phyloP scores from a whole-genome alignment of 208 protist genomes.

The Crithidia acanthocephali region DNA sequence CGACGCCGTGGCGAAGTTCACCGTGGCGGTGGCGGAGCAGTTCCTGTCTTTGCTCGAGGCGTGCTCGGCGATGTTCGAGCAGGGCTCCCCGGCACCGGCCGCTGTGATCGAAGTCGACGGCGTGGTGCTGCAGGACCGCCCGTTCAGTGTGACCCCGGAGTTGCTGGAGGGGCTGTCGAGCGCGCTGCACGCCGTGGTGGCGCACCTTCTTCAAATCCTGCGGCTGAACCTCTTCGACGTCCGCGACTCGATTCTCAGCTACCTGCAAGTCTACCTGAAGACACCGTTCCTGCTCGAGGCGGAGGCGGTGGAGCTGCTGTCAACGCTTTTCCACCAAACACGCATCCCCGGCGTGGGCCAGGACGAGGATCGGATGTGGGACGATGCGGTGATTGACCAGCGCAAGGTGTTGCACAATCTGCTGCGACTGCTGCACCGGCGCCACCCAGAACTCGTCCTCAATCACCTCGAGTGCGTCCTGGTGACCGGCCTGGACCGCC shows the following conservation, averaged over 20 bases:
- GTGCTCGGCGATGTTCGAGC: constrained; percentile 18
- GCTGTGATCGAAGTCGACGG: constrained; percentile 24
- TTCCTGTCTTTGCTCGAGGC: constrained; percentile 63
- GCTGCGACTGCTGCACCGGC: constrained; percentile 63
- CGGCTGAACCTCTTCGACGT: constrained; percentile 46
- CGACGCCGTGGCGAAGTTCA: constrained; percentile 52
- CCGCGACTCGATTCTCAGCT: constrained; percentile 43
- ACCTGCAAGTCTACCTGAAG: constrained; percentile 71
- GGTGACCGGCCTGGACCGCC: constrained; percentile 13
- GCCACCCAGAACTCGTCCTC: constrained; percentile 49
- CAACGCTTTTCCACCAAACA: constrained; percentile 53
- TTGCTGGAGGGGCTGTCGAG: constrained; percentile 34
- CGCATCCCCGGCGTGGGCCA: constrained; percentile 42
- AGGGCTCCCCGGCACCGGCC: constrained; percentile 3
- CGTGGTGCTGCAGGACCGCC: constrained; percentile 33
- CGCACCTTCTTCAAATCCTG: constrained; percentile 41
- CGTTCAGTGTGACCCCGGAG: constrained; percentile 37
- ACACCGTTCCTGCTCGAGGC: constrained; percentile 45
- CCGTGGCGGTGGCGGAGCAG: constrained; percentile 60
- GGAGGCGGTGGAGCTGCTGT: constrained; percentile 60
- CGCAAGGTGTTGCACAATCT: constrained; percentile 73
- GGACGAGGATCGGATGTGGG: constrained; percentile 52
- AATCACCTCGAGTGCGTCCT: constrained; percentile 49
- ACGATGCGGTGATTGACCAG: constrained; percentile 65
- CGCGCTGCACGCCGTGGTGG: constrained; percentile 54